Evolutionary conservation across 2,329 filamentous ascomycete species (phyloP).

Genomic region (Cytospora piceicola): DNA sequence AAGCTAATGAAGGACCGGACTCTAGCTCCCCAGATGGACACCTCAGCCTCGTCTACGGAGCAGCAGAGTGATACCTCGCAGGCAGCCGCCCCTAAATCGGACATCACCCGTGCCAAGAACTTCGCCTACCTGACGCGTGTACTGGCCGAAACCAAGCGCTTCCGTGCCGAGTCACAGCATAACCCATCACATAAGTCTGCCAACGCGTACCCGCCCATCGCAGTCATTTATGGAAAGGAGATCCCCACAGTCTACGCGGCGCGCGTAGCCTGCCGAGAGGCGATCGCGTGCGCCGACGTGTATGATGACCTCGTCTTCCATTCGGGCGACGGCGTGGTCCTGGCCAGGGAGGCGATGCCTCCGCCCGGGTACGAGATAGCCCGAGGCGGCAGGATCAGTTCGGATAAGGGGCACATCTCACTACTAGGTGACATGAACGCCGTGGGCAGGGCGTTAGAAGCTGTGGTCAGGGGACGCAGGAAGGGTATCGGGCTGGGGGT

Average conservation of each 20-base stretch:
- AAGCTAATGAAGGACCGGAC: conserved; percentile 43
- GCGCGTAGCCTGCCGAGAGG: conserved; percentile 71
- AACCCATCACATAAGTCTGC: conserved; percentile 57
- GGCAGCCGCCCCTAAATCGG: conserved; percentile 36
- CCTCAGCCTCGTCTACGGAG: conserved; percentile 35
- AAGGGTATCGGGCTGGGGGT: conserved; percentile 72
- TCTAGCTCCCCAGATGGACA: conserved; percentile 53
- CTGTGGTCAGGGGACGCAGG: conserved; percentile 66
- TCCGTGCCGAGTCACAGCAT: conserved; percentile 76
- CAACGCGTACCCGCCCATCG: conserved; percentile 82
- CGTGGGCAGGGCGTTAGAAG: conserved; percentile 74
- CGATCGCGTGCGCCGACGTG: conserved; percentile 74
- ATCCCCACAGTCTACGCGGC: conserved; percentile 85
- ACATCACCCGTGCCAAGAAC: conserved; percentile 54
- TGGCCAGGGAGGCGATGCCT: conserved; percentile 84
- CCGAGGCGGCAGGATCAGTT: conserved; percentile 74
- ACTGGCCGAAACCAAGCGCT: conserved; percentile 70
- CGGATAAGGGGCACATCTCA: conserved; percentile 84
- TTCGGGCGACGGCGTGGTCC: conserved; percentile 85
- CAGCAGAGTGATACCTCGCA: conserved; percentile 33
- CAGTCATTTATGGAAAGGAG: conserved; percentile 84
- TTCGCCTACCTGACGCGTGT: conserved; percentile 74
- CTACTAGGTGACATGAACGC: conserved; percentile 83
- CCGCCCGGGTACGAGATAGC: conserved; percentile 78
- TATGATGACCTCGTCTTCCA: conserved; percentile 89